phyloP scores from a whole-genome alignment of 164 flowering plant species.

The Aristolochia fimbriata region DNA sequence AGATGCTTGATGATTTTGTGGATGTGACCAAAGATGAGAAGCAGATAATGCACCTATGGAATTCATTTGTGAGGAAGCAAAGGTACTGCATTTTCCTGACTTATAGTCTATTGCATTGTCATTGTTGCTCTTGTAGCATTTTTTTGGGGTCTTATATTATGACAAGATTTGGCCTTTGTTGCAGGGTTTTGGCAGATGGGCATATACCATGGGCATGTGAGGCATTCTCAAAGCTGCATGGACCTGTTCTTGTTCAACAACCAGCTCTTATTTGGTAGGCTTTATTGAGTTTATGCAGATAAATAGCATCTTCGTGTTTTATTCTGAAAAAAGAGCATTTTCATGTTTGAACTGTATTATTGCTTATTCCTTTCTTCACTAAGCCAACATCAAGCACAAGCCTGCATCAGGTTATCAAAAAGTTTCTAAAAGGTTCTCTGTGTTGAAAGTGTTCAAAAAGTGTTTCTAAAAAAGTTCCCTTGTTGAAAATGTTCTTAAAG shows the following conservation, averaged over 20 bases:
- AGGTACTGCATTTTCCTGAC: slow-evolving; percentile 25
- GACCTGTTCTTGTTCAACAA: slow-evolving; percentile 42
- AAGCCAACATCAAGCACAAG: background rate
- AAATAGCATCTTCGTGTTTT: background rate
- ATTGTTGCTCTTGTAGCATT: too few species aligned
- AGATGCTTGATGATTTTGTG: slow-evolving; percentile 99
- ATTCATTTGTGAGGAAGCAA: slow-evolving; percentile 94
- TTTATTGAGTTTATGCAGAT: background rate
- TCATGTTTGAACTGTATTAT: background rate
- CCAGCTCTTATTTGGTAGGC: slow-evolving; percentile 76
- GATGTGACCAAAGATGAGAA: slow-evolving; percentile 93
- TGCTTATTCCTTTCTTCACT: background rate
- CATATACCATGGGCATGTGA: slow-evolving; percentile 98
- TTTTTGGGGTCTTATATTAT: background rate
- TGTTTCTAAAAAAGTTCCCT: background rate
- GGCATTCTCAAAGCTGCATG: slow-evolving; percentile 82
- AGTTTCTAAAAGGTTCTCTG: background rate
- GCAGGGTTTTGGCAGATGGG: slow-evolving; percentile 94
- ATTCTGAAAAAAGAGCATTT: too few species aligned
- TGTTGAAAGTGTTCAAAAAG: background rate
- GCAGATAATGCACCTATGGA: slow-evolving; percentile 97
- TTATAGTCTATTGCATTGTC: too few species aligned
- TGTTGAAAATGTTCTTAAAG: background rate
- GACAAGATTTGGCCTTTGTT: slow-evolving; percentile 3
- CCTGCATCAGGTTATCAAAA: background rate